Percentiles rank a stretch among this genome's conserved stretches.
Evolutionary conservation across 345 rosid species (phyloP).

Genomic region (Psidium friedrichsthalianum): DNA sequence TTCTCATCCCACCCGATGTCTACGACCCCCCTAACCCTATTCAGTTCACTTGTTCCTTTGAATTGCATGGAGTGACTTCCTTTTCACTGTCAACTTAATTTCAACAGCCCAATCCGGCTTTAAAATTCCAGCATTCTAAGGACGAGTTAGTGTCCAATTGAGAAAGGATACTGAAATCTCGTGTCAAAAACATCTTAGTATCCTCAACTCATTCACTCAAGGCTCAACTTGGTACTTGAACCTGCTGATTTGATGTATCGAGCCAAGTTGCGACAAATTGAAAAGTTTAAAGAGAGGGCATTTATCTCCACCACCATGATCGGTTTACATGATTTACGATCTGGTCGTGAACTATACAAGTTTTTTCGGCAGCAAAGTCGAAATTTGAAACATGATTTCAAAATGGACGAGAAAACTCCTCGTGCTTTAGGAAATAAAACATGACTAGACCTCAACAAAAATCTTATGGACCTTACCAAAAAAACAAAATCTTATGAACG

Average conservation of each 20-base stretch:
- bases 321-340: background rate
- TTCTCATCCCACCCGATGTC: background rate
- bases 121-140: background rate
- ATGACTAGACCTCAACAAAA: background rate
- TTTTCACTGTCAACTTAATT: background rate
- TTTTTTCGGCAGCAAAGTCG: background rate
- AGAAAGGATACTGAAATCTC: background rate
- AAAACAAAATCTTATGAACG: too few relatives aligned
- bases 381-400: background rate
- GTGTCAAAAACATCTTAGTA: background rate
- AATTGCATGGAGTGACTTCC: background rate
- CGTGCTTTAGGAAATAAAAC: background rate
- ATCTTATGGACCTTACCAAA: background rate
- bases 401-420: background rate
- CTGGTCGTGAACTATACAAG: background rate
- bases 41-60: background rate
- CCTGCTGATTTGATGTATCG: background rate
- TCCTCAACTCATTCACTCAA: background rate
- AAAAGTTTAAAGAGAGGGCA: background rate
- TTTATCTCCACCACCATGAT: background rate
- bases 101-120: background rate
- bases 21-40: too few relatives aligned
- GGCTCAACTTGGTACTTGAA: background rate
- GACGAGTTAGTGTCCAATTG: background rate
- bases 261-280: background rate